Evolutionary conservation across 805 yeast species (phyloP).

Genomic region (Candida xiaguanensis): DNA sequence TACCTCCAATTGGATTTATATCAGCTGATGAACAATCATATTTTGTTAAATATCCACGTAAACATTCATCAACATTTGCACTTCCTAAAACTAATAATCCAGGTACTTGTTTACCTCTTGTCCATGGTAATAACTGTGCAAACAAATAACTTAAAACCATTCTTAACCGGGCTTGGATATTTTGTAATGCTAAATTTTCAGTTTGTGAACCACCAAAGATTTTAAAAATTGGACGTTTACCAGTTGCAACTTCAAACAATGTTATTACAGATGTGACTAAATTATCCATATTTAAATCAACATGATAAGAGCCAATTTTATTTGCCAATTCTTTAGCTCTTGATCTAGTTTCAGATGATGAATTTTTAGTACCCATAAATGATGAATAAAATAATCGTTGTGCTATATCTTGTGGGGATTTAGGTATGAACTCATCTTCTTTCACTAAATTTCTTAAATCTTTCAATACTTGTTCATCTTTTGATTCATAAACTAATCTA

Average conservation of each 20-base stretch:
- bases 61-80: slow-evolving; percentile 95
- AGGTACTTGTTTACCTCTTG: slow-evolving; percentile 63
- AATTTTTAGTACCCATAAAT: slow-evolving; percentile 94
- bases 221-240: slow-evolving; percentile 82
- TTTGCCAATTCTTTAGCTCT: slow-evolving; percentile 77
- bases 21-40: slow-evolving; percentile 98
- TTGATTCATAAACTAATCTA: slow-evolving; percentile 68
- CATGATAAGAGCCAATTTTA: slow-evolving; percentile 82
- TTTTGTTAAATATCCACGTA: slow-evolving; percentile 92
- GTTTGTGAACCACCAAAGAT: slow-evolving; percentile 90
- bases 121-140: slow-evolving; percentile 96
- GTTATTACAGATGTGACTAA: slow-evolving; percentile 70
- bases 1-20: slow-evolving; percentile 97
- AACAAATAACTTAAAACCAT: slow-evolving; percentile 93
- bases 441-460: slow-evolving; percentile 74
- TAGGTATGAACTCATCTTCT: slow-evolving; percentile 60
- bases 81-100: slow-evolving; percentile 91
- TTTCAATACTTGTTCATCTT: slow-evolving; percentile 60
- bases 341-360: slow-evolving; percentile 78
- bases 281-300: slow-evolving; percentile 87
- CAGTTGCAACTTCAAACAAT: slow-evolving; percentile 85
- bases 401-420: slow-evolving; percentile 72
- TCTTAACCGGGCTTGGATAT: slow-evolving; percentile 92
- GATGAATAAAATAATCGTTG: slow-evolving; percentile 77
- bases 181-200: slow-evolving; percentile 92